Percentiles rank a stretch among this genome's conserved stretches.
phyloP scores from a whole-genome alignment of 495 filamentous ascomycete species.

The Lasiosphaeria miniovina region DNA sequence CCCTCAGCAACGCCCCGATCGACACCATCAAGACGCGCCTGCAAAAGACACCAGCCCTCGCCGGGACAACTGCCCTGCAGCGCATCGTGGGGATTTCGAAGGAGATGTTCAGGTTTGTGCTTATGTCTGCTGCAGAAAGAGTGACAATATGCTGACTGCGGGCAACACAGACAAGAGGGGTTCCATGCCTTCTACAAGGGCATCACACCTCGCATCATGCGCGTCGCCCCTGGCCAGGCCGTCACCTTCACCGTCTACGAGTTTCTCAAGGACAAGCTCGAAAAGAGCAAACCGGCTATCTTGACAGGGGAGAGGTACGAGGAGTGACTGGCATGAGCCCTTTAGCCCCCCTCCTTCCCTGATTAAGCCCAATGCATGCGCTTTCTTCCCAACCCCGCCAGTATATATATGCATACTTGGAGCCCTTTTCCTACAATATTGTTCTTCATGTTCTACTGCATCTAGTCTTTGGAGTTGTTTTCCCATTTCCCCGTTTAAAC shows the following conservation, averaged over 20 bases:
- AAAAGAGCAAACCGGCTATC: slow-evolving; percentile 51
- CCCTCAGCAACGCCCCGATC: slow-evolving; percentile 93
- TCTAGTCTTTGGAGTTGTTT: no score
- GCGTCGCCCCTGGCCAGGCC: slow-evolving; percentile 94
- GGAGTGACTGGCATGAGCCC: slow-evolving; percentile 8
- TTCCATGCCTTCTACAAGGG: slow-evolving; percentile 96
- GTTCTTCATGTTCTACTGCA: no score
- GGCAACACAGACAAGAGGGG: slow-evolving; percentile 65
- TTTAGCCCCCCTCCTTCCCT: neutral
- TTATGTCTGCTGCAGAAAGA: neutral
- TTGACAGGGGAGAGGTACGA: slow-evolving; percentile 20
- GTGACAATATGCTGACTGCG: neutral
- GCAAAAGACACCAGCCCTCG: slow-evolving; percentile 81
- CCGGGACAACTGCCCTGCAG: slow-evolving; percentile 72
- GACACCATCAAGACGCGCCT: slow-evolving; percentile 98
- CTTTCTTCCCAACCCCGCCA: no score
- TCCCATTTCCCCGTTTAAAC: no score
- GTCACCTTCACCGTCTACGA: slow-evolving; percentile 99
- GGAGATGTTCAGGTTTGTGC: slow-evolving; percentile 83
- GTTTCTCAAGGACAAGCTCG: slow-evolving; percentile 76
- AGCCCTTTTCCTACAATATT: no score
- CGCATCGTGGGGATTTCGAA: slow-evolving; percentile 74
- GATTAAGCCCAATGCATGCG: neutral
- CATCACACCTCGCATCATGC: slow-evolving; percentile 96
- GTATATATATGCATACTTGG: no score